Base-by-base conservation (phyloP, 2,329 filamentous ascomycete genomes). In the Diplodia seriata region DNA sequence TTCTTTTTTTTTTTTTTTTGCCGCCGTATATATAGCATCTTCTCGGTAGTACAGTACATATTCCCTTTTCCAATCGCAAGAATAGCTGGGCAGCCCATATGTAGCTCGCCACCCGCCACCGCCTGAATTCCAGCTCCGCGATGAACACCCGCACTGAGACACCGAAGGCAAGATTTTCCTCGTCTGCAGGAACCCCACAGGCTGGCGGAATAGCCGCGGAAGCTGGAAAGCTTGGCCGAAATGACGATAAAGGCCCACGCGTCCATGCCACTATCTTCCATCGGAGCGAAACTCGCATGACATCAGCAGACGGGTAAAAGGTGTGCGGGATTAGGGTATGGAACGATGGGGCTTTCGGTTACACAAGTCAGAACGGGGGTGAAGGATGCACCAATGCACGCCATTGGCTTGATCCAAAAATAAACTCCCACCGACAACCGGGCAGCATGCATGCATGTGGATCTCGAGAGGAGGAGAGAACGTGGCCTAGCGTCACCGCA, bases 21-120 rank as follows among this genome's bases (percentile, higher is more conserved):
- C 54, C 57, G 31, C 40, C 47, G 47, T 63, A 63, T 63, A 63
- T 63, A 63, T 63, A 62, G 26, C 15, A 49, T 51, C 47, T 36
- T 63, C 47, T 51, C 47, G 59, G 59, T 63, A 63, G 59, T 43
- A 63, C 29, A 63, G 59, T 43, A 63, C 29, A 51, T 63, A 40
- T 51, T 51, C n/a, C 59, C 26, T 43, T 47, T 47, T 47, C 38
- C 47, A 61, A 47, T 56, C n/a, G 33, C 23, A 43, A 38, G 23
- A 29, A 18, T 14, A 12, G 11, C 47, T 50, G 40, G 40, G 40
- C 57, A 61, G 57, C 40, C 36, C 18, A 31, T 14, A 38, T 40
- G 11, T 40, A 26, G 47, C 59, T 59, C 36, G 56, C 56, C 56
- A 59, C 56, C 38, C 56, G 56, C 56, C 56, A 59, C 38, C 23